Base-by-base conservation (phyloP, 306 rosid genomes). In the Albizia julibrissin region DNA sequence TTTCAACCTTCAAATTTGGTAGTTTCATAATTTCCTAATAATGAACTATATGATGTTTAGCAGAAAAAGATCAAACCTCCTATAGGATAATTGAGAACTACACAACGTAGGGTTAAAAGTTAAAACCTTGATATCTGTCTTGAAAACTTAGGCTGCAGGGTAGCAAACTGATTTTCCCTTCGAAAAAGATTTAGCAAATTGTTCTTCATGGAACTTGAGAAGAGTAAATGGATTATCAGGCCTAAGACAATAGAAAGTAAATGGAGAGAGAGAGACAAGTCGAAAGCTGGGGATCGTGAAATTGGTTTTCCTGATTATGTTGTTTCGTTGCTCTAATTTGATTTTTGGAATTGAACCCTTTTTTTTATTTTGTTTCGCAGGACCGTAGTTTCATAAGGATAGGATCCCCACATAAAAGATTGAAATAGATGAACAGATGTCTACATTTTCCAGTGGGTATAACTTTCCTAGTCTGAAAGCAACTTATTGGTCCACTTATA, bases 41-140 rank as follows among this genome's bases (percentile, higher is more conserved):
- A 37, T 37, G 40, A 37, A 37, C n/a, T 11, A 69, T 59, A 39
- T 29, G 67, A 64, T 64, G 61, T 71, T 27, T 72, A n/a, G 62
- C 50, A 50, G 6, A 26, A 73, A 40, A 78, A 72, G 52, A 49
- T 49, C 52, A 64, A 70, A 77, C 11, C 54, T 47, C 69, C 54
- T 8, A 59, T 21, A 31, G 19, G 40, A 64, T 61, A 59, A 18
- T 64, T 39, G n/a, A 62, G 26, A 64, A 29, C 65, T 76, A 44
- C 34, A 42, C 44, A 22, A 56, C 46, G 46, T 11, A 43, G 46
- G 46, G 26, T 12, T 13, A 76, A 69, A 16, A 22, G 18, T 43
- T 27, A 69, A 26, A 22, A 59, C 73, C 66, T 59, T 58, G 12
- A 58, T 7, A 18, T 8, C 10, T 34, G 68, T 26, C 44, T 46